Percentiles rank a stretch among this genome's conserved stretches.
These are phyloP conservation scores for Xylaria longipes DNA, from an alignment of 495 filamentous ascomycete genomes.

Conservation along the genomic window DNA sequence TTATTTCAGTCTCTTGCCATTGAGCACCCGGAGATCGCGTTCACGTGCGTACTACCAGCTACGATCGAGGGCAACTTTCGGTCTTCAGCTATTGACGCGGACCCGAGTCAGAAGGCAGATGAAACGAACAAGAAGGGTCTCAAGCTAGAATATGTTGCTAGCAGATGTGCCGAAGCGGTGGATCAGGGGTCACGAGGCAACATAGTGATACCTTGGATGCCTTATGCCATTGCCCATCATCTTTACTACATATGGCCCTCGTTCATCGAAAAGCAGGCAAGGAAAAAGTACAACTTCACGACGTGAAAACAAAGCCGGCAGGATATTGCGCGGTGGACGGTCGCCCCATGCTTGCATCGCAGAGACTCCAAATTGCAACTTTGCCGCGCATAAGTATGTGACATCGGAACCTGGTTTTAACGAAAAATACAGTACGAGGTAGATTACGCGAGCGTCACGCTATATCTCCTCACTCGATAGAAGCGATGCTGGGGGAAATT, in stretches of 20 bases:
- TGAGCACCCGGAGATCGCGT: slow-evolving; percentile 40
- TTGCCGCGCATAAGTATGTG: not conserved
- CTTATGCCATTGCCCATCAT: slow-evolving; percentile 39
- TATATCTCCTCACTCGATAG: not conserved
- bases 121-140: slow-evolving; percentile 35
- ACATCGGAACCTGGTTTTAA: not conserved
- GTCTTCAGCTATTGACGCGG: slow-evolving; percentile 39
- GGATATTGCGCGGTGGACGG: not conserved
- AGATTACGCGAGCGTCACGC: not conserved
- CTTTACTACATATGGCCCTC: slow-evolving; percentile 41
- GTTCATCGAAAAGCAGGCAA: slow-evolving; percentile 37
- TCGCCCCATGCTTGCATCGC: slow-evolving; percentile 4
- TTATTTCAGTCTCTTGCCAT: slow-evolving; percentile 43
- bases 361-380: slow-evolving; percentile 12
- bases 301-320: not conserved
- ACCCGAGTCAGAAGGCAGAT: slow-evolving; percentile 15
- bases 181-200: slow-evolving; percentile 35
- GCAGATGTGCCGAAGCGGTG: slow-evolving; percentile 34
- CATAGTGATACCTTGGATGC: slow-evolving; percentile 38
- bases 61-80: slow-evolving; percentile 43
- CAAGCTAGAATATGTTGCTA: slow-evolving; percentile 36
- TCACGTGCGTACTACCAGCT: slow-evolving; percentile 35
- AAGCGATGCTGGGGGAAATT: not conserved
- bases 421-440: not conserved
- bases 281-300: slow-evolving; percentile 40